phyloP scores from a whole-genome alignment of 768 basidiomycete species.

The Suillus ampliporus region DNA sequence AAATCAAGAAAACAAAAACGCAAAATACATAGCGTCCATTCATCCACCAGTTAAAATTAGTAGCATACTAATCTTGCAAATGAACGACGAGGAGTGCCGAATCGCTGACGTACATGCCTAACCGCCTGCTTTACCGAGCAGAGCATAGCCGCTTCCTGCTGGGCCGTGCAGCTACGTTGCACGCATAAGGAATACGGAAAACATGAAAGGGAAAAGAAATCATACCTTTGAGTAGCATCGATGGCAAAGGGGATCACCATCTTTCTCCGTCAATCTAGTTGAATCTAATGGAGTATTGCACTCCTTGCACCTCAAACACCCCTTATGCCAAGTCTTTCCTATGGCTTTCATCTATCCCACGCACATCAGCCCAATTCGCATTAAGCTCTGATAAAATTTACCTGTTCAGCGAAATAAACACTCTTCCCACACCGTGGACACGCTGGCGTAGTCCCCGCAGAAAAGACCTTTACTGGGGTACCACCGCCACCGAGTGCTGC shows the following conservation, averaged over 20 bases:
- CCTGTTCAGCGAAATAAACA: constrained; percentile 90
- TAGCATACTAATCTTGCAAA: too few species aligned
- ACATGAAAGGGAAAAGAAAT: background rate
- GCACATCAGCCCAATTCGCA: constrained; percentile 12
- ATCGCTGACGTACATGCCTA: constrained; percentile 22
- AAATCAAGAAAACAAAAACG: background rate
- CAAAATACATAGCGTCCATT: background rate
- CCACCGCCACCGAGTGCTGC: constrained; percentile 53
- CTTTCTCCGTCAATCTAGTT: constrained; percentile 73
- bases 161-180: constrained; percentile 68
- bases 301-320: constrained; percentile 76
- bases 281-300: constrained; percentile 76
- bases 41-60: too few species aligned
- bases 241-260: constrained; percentile 71
- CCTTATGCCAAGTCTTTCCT: constrained; percentile 81
- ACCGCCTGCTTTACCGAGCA: constrained; percentile 59
- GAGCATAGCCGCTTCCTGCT: constrained; percentile 75
- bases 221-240: constrained; percentile 74
- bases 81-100: too few species aligned
- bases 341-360: constrained; percentile 71
- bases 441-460: constrained; percentile 53
- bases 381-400: constrained; percentile 24
- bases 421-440: constrained; percentile 76
- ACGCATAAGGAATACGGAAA: constrained; percentile 5
- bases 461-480: constrained; percentile 48